Base-by-base conservation (phyloP, 2,329 filamentous ascomycete genomes). In the Trichoderma sp. region DNA sequence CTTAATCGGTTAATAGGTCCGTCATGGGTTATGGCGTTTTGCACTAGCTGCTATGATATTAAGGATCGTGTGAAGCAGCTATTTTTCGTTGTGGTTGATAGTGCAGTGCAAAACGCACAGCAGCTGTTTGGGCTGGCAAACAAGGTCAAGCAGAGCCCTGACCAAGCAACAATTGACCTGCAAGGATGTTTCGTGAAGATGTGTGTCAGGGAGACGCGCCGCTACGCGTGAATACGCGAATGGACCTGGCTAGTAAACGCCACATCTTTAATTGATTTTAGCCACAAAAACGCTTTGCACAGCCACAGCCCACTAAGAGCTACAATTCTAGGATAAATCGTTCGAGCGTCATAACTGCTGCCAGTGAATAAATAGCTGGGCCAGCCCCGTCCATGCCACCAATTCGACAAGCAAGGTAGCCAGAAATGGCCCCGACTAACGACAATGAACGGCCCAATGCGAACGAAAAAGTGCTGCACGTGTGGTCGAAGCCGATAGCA, bases 401-500 rank as follows among this genome's bases (percentile, higher is more conserved):
- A 67, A 51, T 68, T 56, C 69, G 56, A 43, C 62, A 62, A 71
- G 39, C 57, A 57, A 78, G 74, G 76, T 80, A 80, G 80, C 80
- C 79, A 76, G 78, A 71, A 76, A 81, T 81, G 80, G 80, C 78
- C 64, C 76, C 79, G 74, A 78, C 76, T 69, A 74, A 74, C 61
- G 75, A 79, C 64, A 73, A 77, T 73, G 76, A 75, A 65, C 76
- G 72, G 68, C 76, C 76, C 24, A 72, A 67, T 60, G 70, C 75
- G 9, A 72, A 75, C 64, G 75, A 79, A n/a, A 81, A 80, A 75
- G 79, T 77, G 32, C 64, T 82, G 39, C 80, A 81, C 71, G 78
- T 81, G 71, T 82, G 81, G 80, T 79, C 80, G 43, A 80, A 81
- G 71, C 79, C 81, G 8, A 74, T 80, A 72, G 78, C 80, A 60